Conservation (phyloP, 176 grass and related monocot species). For the Areca catechu region DNA sequence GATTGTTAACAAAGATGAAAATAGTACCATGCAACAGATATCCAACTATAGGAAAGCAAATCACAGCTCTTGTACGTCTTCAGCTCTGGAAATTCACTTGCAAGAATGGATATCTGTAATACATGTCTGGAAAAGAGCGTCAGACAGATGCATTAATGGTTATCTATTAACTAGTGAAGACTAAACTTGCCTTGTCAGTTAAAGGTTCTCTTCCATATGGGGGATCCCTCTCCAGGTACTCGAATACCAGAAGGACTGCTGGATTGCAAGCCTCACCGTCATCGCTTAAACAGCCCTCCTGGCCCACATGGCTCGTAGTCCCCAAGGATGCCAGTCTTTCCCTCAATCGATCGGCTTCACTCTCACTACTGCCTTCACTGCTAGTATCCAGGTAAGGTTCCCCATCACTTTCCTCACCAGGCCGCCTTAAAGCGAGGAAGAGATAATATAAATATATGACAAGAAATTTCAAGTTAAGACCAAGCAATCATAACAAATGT, state of each 20-base stretch:
- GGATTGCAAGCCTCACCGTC: conserved; percentile 35
- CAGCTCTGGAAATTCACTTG: conserved; percentile 63
- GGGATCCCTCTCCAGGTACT: conserved; percentile 74
- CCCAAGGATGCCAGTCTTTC: conserved; percentile 34
- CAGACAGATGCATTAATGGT: neutral
- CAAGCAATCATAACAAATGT: conserved; percentile 18
- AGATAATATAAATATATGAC: conserved; percentile 9
- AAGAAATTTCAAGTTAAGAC: no score
- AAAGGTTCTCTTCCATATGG: conserved; percentile 89
- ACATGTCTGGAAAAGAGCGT: neutral
- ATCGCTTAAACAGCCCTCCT: conserved; percentile 33
- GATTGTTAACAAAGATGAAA: neutral
- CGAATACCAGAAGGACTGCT: conserved; percentile 37
- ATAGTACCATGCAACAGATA: conserved; percentile 95
- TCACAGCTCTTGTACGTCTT: conserved; percentile 90
- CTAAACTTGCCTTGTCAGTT: conserved; percentile 64
- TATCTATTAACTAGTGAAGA: neutral
- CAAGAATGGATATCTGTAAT: conserved; percentile 73
- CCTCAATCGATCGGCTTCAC: conserved; percentile 34
- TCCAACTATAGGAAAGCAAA: conserved; percentile 76
- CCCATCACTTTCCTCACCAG: conserved; percentile 71
- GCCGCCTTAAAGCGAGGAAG: conserved; percentile 55
- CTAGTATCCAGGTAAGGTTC: conserved; percentile 49
- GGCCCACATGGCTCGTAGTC: conserved; percentile 33
- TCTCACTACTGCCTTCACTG: conserved; percentile 61